Evolutionary conservation across 805 yeast genomes (phyloP).

Genomic region (Spathaspora hagerdaliae): DNA sequence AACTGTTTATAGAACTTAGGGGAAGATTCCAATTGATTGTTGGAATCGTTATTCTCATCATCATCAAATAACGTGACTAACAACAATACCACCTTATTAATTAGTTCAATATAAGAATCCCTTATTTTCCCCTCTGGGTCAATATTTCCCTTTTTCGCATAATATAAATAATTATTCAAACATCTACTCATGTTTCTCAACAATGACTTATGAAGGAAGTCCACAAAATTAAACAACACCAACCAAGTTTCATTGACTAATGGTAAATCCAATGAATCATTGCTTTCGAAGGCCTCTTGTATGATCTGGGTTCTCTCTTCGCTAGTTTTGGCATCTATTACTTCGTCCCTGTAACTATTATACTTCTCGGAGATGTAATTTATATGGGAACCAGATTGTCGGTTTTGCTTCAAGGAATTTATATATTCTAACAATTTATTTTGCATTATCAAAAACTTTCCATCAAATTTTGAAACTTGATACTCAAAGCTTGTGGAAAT

Average conservation of each 20-base stretch:
- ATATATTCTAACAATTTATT: slow-evolving; percentile 32
- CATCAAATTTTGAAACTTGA: slow-evolving; percentile 33
- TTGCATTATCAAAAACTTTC: slow-evolving; percentile 35
- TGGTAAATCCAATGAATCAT: slow-evolving; percentile 39
- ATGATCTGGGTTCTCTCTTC: slow-evolving; percentile 25
- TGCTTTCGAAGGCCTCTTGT: slow-evolving; percentile 29
- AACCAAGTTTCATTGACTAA: slow-evolving; percentile 43
- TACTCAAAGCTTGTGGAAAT: slow-evolving; percentile 30
- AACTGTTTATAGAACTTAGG: slow-evolving; percentile 33
- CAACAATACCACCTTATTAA: slow-evolving; percentile 21
- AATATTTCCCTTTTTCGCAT: slow-evolving; percentile 20
- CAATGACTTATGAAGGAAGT: slow-evolving; percentile 29
- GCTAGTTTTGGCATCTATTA: slow-evolving; percentile 20
- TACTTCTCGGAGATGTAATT: slow-evolving; percentile 37
- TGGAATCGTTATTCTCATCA: slow-evolving; percentile 10
- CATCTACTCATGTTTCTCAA: slow-evolving; percentile 27
- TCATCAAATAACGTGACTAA: slow-evolving; percentile 28
- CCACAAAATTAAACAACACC: slow-evolving; percentile 32
- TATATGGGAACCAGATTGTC: slow-evolving; percentile 34
- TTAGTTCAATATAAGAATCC: slow-evolving; percentile 20
- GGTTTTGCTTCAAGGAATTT: slow-evolving; percentile 24
- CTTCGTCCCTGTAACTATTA: slow-evolving; percentile 30
- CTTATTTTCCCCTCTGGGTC: slow-evolving; percentile 28
- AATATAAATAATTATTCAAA: slow-evolving; percentile 35
- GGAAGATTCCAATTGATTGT: slow-evolving; percentile 31